Base-by-base conservation (phyloP, 352 stramenopile species). In the Proteromonas lacertae region DNA sequence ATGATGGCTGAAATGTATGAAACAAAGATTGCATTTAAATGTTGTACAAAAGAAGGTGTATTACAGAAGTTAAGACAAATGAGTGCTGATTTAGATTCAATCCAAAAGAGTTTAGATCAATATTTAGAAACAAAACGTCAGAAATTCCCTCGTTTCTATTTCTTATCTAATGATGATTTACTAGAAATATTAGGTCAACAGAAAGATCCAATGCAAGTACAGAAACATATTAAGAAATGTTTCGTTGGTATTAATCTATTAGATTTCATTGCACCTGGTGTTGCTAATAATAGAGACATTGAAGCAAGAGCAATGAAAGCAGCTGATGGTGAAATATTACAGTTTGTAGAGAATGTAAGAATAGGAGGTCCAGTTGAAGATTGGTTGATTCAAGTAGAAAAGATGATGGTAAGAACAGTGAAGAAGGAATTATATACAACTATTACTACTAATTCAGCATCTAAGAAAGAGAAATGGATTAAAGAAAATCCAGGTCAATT, bases 381-480 rank as follows among this genome's bases (percentile, higher is more conserved):
- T 13, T 89, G 73, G 73, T 45, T 89, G 1, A 25, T 72, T 18
- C 52, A 62, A 3, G 56, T 83, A 5, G 66, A 81, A 25, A 53
- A 59, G 0, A 62, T 65, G 0, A 83, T 83, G 69, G 45, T 74
- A 6, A 60, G 54, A 24, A 70, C 59, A 4, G 43, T 83, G 9
- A 59, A 77, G 32, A 78, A 79, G 40, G 57, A 76, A 8, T 74
- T 71, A 23, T 60, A 53, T 6, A 59, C 68, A 25, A 79, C 66
- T 26, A 53, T 87, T 14, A 44, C 76, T 16, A 64, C 57, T 1
- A 75, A 77, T 43, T 75, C 74, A 28, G 66, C 63, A 9, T 43
- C 42, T 23, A 87, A 87, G 45, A 90, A 90, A 44, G 73, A 89
- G 36, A 84, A 81, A 36, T 89, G 73, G 73, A 74, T 89, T 33